Evolutionary conservation across 2,329 filamentous ascomycete genomes (phyloP).

Genomic region (Graphilbum fragrans): DNA sequence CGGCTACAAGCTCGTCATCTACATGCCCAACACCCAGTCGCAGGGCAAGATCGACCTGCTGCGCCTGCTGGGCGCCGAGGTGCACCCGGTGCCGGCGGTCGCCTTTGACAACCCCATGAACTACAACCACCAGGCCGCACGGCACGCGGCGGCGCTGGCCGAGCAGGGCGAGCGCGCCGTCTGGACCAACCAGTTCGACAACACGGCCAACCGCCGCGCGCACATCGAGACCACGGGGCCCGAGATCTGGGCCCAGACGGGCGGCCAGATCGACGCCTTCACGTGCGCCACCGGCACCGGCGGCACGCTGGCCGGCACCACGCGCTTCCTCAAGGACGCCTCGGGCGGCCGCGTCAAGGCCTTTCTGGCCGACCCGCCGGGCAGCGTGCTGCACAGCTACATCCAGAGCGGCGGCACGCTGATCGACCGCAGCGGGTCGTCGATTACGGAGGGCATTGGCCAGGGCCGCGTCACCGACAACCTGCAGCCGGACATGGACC

Average conservation of each 20-base stretch:
- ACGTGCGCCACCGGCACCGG: conserved; percentile 90
- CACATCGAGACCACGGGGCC: conserved; percentile 96
- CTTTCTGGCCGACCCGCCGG: conserved; percentile 88
- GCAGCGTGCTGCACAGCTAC: conserved; percentile 86
- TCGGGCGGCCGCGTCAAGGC: conserved; percentile 69
- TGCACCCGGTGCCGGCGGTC: conserved; percentile 90
- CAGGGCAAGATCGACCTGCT: conserved; percentile 96
- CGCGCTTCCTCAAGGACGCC: conserved; percentile 76
- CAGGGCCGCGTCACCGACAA: conserved; percentile 97
- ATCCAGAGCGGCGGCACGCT: conserved; percentile 75
- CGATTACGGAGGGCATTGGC: conserved; percentile 95
- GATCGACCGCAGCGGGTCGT: conserved; percentile 67
- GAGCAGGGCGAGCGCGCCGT: conserved; percentile 58
- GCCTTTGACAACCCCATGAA: conserved; percentile 91
- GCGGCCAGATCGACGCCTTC: conserved; percentile 79
- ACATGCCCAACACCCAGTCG: conserved; percentile 98
- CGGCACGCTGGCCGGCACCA: conserved; percentile 81
- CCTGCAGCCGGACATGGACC: conserved; percentile 67
- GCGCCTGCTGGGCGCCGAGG: conserved; percentile 81
- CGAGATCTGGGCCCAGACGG: conserved; percentile 92
- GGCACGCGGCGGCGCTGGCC: conserved; percentile 67
- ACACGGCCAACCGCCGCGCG: conserved; percentile 82
- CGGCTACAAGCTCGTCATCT: conserved; percentile 93
- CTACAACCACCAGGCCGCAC: conserved; percentile 91
- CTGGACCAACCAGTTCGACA: conserved; percentile 99